Conservation (phyloP, 1,284 basidiomycete species). For the Boletus subluridellus region DNA sequence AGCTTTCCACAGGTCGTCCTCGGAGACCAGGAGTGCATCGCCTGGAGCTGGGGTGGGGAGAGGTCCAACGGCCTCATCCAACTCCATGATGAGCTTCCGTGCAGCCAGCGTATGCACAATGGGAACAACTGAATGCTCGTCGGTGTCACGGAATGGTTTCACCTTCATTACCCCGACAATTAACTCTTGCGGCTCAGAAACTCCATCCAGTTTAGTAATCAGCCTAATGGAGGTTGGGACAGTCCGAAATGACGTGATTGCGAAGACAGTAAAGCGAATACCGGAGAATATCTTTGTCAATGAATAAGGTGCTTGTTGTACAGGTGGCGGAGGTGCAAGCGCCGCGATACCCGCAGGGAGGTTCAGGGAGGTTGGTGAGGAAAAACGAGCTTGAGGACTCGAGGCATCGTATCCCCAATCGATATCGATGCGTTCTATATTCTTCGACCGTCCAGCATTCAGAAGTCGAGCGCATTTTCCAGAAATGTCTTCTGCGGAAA, state of each 20-base stretch:
- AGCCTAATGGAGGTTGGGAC: conserved; percentile 43
- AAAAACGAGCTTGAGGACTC: neutral
- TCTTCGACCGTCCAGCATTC: conserved; percentile 45
- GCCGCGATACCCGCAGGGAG: conserved; percentile 16
- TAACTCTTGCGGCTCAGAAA: conserved; percentile 32
- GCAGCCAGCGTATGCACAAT: conserved; percentile 56
- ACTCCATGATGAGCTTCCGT: conserved; percentile 47
- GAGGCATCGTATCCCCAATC: conserved; percentile 41
- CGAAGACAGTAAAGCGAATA: conserved; percentile 45
- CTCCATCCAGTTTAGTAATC: conserved; percentile 37
- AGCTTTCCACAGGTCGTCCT: conserved; percentile 40
- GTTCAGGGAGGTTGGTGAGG: neutral
- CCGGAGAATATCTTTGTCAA: conserved; percentile 45
- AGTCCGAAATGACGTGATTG: conserved; percentile 38
- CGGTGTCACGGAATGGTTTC: conserved; percentile 32
- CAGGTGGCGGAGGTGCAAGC: conserved; percentile 32
- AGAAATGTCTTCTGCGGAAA: conserved; percentile 43
- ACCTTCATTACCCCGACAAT: conserved; percentile 40
- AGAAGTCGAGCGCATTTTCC: conserved; percentile 49
- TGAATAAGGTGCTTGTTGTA: conserved; percentile 45
- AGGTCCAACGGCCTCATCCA: conserved; percentile 37
- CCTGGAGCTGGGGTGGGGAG: conserved; percentile 21
- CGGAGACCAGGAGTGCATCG: conserved; percentile 25
- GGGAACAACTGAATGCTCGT: conserved; percentile 30
- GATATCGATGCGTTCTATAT: conserved; percentile 43